Base-by-base conservation (phyloP, 805 yeast species). In the Blastobotrys terrestris region DNA sequence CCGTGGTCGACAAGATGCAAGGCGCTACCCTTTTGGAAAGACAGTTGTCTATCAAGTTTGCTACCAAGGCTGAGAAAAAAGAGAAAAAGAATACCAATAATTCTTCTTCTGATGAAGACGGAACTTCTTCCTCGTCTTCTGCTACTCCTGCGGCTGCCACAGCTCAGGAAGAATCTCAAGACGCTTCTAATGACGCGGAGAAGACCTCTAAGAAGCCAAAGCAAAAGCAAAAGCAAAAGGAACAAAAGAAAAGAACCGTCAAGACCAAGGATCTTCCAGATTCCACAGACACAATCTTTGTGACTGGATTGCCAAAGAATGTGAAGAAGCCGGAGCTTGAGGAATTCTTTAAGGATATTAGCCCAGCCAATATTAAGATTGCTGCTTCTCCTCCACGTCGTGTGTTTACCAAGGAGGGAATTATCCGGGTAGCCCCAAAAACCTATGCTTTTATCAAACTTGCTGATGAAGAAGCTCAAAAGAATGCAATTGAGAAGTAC, bases 171-270 rank as follows among this genome's bases (percentile, higher is more conserved):
- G 51, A 47, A 11, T 31, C 58, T 21, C 44, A 52, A 66, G 21
- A 76, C 72, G 58, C 79, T 79, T 46, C 62, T 81, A 55, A 75
- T 81, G 63, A 96, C 88, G 73, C 35, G 95, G 88, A 49, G 91
- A 87, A 55, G 78, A 78, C 55, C 87, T 90, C 26, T 31, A 49
- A 49, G 53, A 51, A 46, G 26, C 51, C 49, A 19, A 48, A 21
- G 56, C 46, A 22, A 53, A 46, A 35, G 35, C 41, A 16, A 15
- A 3, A 21, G 19, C 46, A 26, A 44, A 19, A 21, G 15, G 44
- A 42, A 19, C 42, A 13, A 39, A 41, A 41, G 44, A 18, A 41
- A 20, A 13, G 20, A 3, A 18, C 16, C 5, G 44, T 15, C 8
- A 41, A 15, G 51, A 47, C 53, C 48, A 55, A 57, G 46, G 60